A percentile compares a stretch with the other conserved stretches of the same genome.
phyloP scores from a whole-genome alignment of 2,329 filamentous ascomycete genomes.

The Neonectria ditissima region DNA sequence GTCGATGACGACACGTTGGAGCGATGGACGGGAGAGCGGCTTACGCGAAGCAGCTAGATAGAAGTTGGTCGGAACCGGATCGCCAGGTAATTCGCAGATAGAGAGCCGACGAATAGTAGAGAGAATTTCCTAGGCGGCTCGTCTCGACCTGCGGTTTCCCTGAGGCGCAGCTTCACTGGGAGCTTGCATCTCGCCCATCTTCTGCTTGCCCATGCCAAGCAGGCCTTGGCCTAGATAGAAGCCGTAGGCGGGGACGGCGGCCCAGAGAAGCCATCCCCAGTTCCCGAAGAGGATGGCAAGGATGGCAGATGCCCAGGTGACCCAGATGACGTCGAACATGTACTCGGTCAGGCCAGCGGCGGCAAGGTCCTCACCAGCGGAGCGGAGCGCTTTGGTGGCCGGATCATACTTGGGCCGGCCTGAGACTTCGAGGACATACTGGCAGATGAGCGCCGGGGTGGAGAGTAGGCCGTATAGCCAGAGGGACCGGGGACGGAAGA shows the following conservation, averaged over 20 bases:
- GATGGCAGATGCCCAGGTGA: conserved; percentile 84
- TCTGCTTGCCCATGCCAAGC: conserved; percentile 64
- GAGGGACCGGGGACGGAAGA: conserved; percentile 73
- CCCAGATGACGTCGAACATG: conserved; percentile 97
- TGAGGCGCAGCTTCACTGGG: conserved; percentile 50
- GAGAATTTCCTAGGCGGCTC: conserved; percentile 58
- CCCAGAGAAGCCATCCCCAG: conserved; percentile 72
- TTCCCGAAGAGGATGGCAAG: conserved; percentile 85
- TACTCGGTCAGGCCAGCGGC: conserved; percentile 93
- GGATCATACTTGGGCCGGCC: conserved; percentile 81
- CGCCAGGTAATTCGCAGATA: conserved; percentile 16
- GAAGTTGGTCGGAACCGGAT: conserved; percentile 15
- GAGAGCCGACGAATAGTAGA: conserved; percentile 22
- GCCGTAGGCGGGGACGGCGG: conserved; percentile 66
- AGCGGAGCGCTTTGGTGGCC: conserved; percentile 74
- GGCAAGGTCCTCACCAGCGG: conserved; percentile 87
- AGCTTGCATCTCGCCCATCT: conserved; percentile 59
- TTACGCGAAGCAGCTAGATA: conserved; percentile 49
- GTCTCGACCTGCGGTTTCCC: conserved; percentile 66
- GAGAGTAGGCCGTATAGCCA: conserved; percentile 79
- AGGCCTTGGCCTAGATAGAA: conserved; percentile 66
- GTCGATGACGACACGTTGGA: conserved; percentile 64
- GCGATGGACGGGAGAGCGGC: conserved; percentile 64
- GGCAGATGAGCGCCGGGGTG: conserved; percentile 79
- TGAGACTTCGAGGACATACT: conserved; percentile 86